Evolutionary conservation across 2,329 filamentous ascomycete species (phyloP).

Genomic region (Dactylellina haptotyla): DNA sequence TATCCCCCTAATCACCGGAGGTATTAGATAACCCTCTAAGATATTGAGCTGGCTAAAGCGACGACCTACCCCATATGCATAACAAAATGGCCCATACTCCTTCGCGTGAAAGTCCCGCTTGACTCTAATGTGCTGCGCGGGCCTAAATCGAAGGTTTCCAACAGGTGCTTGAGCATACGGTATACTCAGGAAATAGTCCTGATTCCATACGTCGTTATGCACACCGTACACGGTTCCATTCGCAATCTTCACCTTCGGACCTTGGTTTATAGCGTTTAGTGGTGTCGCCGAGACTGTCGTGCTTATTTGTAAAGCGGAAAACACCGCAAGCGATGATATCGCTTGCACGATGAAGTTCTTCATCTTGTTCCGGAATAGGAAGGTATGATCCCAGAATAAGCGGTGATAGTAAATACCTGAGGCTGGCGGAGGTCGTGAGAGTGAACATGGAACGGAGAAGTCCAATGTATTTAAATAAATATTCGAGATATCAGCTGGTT

Average conservation of each 20-base stretch:
- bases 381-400: background rate
- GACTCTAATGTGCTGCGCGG: slow-evolving; percentile 59
- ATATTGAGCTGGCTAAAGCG: too few species aligned
- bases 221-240: slow-evolving; percentile 66
- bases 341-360: background rate
- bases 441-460: too few species aligned
- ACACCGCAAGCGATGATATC: background rate
- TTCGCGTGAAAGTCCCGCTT: slow-evolving; percentile 56
- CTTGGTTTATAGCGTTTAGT: too few species aligned
- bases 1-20: slow-evolving; percentile 52
- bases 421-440: too few species aligned
- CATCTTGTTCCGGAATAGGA: background rate
- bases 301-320: background rate
- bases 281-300: background rate
- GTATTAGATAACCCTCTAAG: too few species aligned
- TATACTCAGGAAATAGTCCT: slow-evolving; percentile 68
- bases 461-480: too few species aligned
- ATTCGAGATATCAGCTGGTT: too few species aligned
- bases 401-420: too few species aligned
- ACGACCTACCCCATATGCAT: slow-evolving; percentile 58
- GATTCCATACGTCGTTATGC: slow-evolving; percentile 62
- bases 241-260: slow-evolving; percentile 60
- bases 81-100: slow-evolving; percentile 58
- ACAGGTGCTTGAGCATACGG: slow-evolving; percentile 69
- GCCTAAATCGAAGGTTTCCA: slow-evolving; percentile 65